Evolutionary conservation across 495 filamentous ascomycete genomes (phyloP).

Genomic region (Penicillium cosmopolitanum): DNA sequence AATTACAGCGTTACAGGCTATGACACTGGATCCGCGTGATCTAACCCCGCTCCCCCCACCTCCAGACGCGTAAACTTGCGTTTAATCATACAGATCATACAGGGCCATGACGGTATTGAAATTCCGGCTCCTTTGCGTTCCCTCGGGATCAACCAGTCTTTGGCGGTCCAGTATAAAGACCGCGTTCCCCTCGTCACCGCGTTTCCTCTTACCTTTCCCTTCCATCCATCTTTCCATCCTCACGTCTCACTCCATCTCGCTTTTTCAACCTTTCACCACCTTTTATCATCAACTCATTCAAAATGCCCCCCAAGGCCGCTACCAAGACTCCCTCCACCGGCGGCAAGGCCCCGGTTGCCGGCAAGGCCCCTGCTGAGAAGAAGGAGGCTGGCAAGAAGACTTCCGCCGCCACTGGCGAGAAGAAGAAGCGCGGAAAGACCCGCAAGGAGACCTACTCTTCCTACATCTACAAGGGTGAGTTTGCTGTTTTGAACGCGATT

Average conservation of each 20-base stretch:
- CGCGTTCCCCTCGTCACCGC: constrained; percentile 49
- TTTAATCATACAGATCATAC: constrained; percentile 59
- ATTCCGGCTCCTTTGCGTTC: constrained; percentile 50
- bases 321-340: constrained; percentile 97
- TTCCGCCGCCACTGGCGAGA: constrained; percentile 83
- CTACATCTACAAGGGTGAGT: constrained; percentile 99
- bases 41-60: constrained; percentile 16
- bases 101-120: constrained; percentile 48
- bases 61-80: constrained; percentile 31
- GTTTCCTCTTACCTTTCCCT: constrained; percentile 43
- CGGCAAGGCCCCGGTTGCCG: constrained; percentile 90
- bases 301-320: constrained; percentile 94
- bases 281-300: constrained; percentile 37
- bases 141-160: constrained; percentile 48
- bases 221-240: constrained; percentile 40
- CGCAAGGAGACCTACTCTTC: constrained; percentile 99
- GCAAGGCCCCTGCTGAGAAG: constrained; percentile 91
- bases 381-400: constrained; percentile 99
- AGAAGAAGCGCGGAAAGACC: constrained; percentile 99
- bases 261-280: constrained; percentile 29
- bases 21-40: constrained; percentile 22
- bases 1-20: constrained; percentile 19
- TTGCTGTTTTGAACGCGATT: not conserved
- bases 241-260: constrained; percentile 34
- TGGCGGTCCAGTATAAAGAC: constrained; percentile 57